Evolutionary conservation across 257 asterid species (phyloP), one percentile per base, ranked within the genome.

Genomic region (Eucommia ulmoides): DNA sequence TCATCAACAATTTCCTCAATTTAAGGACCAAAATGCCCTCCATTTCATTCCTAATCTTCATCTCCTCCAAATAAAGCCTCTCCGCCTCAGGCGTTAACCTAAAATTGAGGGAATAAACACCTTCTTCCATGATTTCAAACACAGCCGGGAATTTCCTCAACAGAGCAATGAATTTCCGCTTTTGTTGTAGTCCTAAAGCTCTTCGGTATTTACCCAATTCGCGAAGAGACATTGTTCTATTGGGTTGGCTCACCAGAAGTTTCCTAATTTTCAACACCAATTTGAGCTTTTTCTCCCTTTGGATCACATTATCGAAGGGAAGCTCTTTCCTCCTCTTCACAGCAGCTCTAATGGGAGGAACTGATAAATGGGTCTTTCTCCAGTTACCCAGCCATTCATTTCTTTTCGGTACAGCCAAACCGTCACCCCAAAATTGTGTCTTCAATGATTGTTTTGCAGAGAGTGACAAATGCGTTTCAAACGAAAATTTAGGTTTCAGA

Each of bases 311-410:
- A 63, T 91, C 96, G 66, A 91, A 76, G 5, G 95, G 84, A 33
- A 65, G 71, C 72, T 91, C 97, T 64, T 91, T 83, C 78, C 99
- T 79, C 78, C 97, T 75, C 80, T 91, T 91, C 56, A 82, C 94
- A 23, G 63, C 62, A 60, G 79, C 88, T 59, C 73, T 70, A 24
- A 77, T 51, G 10, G 74, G 60, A 55, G 68, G 78, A 53, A 72
- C 50, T 24, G 51, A 51, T 41, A 54, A 23, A 48, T 16, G 67
- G 50, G 68, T 7, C 21, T 61, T 76, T 67, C 75, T 78, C 54
- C 45, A 53, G 38, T 38, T 59, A n/a, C 67, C 41, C 23, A 46
- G 57, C 54, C 46, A 51, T 17, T 56, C 75, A 46, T 25, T 54
- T 46, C 64, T 74, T 45, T 52, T 72, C 22, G 19, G 16, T 49